phyloP scores from a whole-genome alignment of 1,284 basidiomycete genomes.

The Ustilago crameri region DNA sequence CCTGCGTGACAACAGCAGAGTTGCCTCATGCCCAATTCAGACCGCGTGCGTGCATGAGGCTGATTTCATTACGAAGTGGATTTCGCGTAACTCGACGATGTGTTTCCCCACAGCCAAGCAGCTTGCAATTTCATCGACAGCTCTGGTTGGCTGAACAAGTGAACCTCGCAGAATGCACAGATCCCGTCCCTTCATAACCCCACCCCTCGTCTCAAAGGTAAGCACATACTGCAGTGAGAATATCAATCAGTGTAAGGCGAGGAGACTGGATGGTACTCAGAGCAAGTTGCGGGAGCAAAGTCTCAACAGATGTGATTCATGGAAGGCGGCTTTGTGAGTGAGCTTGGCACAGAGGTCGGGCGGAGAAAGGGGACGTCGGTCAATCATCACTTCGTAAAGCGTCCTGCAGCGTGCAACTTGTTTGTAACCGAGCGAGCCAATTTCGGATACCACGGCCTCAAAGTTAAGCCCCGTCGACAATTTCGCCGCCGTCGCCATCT shows the following conservation, averaged over 20 bases:
- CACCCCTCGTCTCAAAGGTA: too few relatives aligned
- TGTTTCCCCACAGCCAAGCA: not conserved
- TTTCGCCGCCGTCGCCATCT: slow-evolving; percentile 6
- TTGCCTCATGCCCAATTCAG: too few relatives aligned
- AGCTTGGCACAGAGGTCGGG: not conserved
- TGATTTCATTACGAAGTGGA: slow-evolving; percentile 34
- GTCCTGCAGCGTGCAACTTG: not conserved
- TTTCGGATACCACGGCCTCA: slow-evolving; percentile 20
- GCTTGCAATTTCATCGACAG: not conserved
- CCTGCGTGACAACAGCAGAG: too few relatives aligned
- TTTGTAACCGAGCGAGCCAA: not conserved
- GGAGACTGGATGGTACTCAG: too few relatives aligned
- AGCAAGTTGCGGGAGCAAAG: too few relatives aligned
- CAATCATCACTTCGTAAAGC: not conserved
- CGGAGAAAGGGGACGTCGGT: not conserved
- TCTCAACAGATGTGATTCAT: too few relatives aligned
- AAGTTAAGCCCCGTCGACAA: not conserved
- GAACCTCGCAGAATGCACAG: too few relatives aligned
- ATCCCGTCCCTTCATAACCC: too few relatives aligned
- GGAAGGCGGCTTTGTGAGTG: too few relatives aligned
- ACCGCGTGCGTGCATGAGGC: not conserved
- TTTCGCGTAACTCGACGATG: slow-evolving; percentile 13
- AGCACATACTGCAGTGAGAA: too few relatives aligned
- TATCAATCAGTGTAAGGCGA: too few relatives aligned
- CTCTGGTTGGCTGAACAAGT: not conserved